phyloP scores from a whole-genome alignment of 2,329 filamentous ascomycete genomes.

The Hypoxylon sp. region DNA sequence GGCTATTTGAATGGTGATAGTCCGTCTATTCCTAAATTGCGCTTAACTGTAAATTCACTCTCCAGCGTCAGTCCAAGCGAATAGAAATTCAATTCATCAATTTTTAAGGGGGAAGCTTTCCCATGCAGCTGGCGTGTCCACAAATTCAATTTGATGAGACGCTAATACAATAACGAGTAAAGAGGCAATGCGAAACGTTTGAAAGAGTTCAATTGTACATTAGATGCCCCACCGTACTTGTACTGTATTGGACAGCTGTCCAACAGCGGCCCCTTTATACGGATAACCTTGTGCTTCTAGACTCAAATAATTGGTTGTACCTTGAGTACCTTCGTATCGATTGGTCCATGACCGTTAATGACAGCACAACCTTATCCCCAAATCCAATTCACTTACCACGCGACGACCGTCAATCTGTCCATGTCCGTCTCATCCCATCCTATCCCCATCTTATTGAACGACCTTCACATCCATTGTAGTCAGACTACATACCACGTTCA shows the following conservation, averaged over 20 bases:
- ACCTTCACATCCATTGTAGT: constrained; percentile 12
- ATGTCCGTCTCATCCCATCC: constrained; percentile 16
- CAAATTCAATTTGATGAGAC: constrained; percentile 37
- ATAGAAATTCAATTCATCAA: constrained; percentile 28
- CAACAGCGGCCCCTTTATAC: constrained; percentile 35
- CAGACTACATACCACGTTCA: constrained; percentile 26
- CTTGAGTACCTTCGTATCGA: constrained; percentile 29
- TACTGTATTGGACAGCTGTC: constrained; percentile 38
- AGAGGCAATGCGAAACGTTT: constrained; percentile 15
- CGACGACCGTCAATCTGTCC: constrained; percentile 16
- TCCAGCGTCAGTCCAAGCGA: constrained; percentile 18
- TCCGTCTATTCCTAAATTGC: constrained; percentile 20
- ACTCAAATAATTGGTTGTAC: constrained; percentile 13
- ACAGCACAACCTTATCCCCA: constrained; percentile 45
- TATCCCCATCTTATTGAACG: constrained; percentile 27
- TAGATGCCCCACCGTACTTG: constrained; percentile 19
- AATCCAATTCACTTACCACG: constrained; percentile 33
- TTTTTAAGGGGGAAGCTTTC: constrained; percentile 20
- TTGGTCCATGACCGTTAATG: constrained; percentile 41
- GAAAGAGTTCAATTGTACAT: constrained; percentile 20
- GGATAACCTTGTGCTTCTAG: constrained; percentile 41
- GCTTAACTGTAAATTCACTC: constrained; percentile 10
- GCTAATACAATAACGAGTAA: constrained; percentile 40
- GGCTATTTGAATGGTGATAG: not conserved
- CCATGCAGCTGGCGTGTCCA: too few species aligned